Conservation (phyloP, 2,329 filamentous ascomycete species). For the Trichoderma sp. region DNA sequence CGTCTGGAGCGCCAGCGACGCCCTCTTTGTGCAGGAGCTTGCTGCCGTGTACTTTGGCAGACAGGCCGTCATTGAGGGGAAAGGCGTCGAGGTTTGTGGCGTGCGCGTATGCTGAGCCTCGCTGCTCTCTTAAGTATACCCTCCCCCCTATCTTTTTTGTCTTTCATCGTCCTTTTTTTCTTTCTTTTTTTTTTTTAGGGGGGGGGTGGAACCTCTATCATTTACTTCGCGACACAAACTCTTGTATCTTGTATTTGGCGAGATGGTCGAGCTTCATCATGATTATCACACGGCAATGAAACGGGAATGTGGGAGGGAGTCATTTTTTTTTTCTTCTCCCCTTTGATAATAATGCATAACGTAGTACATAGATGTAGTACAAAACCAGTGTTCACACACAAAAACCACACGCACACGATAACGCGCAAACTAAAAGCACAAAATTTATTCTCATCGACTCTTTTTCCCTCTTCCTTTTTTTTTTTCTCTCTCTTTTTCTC, state of each 20-base stretch:
- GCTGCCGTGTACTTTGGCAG: constrained; percentile 64
- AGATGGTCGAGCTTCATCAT: neutral
- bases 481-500: neutral
- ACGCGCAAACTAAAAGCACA: neutral
- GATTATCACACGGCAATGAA: neutral
- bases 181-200: neutral
- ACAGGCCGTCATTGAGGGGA: constrained; percentile 60
- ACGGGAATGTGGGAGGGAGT: neutral
- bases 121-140: too few relatives aligned
- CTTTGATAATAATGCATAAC: neutral
- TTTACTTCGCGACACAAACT: neutral
- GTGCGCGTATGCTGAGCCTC: constrained; percentile 58
- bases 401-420: neutral
- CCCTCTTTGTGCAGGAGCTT: constrained; percentile 63
- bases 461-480: neutral
- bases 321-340: neutral
- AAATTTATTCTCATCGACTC: neutral
- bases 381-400: constrained; percentile 10
- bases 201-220: too few relatives aligned
- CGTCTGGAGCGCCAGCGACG: constrained; percentile 69
- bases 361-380: constrained; percentile 11
- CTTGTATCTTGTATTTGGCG: neutral
- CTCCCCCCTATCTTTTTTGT: neutral
- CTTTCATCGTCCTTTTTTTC: neutral
- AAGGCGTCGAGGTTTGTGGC: constrained; percentile 72